A percentile compares a stretch with the other conserved stretches of the same genome.
Evolutionary conservation across 163 green algal genomes (phyloP).

Genomic region (Volvox carteri): DNA sequence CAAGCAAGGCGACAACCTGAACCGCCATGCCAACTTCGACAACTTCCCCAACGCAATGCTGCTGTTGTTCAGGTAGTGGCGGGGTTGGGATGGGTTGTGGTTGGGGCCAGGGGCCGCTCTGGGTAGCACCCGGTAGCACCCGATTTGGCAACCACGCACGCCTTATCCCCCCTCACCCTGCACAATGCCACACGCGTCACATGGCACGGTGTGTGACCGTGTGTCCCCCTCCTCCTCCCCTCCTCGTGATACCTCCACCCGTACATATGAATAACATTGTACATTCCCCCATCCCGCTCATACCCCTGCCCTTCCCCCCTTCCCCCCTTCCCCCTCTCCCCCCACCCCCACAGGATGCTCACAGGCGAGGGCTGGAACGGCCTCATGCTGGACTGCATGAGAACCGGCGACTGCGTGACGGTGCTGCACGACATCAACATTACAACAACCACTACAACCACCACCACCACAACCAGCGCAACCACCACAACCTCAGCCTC

Average conservation of each 20-base stretch:
- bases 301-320: background rate
- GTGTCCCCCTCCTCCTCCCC: background rate
- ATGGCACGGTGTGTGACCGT: background rate
- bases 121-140: too few species aligned
- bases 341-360: conserved; percentile 72
- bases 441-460: too few species aligned
- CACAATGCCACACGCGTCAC: background rate
- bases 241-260: background rate
- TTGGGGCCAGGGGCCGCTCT: too few species aligned
- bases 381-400: conserved; percentile 81
- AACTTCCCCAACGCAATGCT: conserved; percentile 75
- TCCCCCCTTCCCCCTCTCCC: background rate
- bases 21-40: conserved; percentile 76
- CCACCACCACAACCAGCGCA: too few species aligned
- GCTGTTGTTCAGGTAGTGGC: conserved; percentile 70
- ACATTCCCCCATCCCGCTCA: background rate
- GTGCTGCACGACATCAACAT: conserved; percentile 9
- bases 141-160: too few species aligned
- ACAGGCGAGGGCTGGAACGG: conserved; percentile 81
- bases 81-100: background rate
- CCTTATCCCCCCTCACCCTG: background rate
- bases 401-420: conserved; percentile 60
- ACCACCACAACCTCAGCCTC: background rate
- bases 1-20: conserved; percentile 68
- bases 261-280: too few species aligned